Evolutionary conservation across 1,284 basidiomycete genomes (phyloP).

Genomic region (Jaminaea rosea): DNA sequence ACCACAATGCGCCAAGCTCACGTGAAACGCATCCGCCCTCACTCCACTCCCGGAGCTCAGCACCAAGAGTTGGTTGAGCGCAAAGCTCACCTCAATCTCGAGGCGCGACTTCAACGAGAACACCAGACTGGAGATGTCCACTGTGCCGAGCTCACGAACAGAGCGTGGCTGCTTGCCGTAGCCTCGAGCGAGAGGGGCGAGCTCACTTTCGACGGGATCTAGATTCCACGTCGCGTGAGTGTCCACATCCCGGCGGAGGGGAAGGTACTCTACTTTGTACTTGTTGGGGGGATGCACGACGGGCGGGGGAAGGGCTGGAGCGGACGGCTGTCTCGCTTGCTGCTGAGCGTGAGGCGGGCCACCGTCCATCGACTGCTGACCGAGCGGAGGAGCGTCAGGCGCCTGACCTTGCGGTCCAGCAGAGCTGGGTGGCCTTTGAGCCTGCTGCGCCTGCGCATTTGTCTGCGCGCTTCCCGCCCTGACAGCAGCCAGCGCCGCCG

Average conservation of each 20-base stretch:
- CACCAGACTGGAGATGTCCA: slow-evolving; percentile 79
- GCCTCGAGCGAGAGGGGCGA: slow-evolving; percentile 52
- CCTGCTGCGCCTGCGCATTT: too few species aligned
- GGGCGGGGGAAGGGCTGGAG: neutral
- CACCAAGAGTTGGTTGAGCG: slow-evolving; percentile 77
- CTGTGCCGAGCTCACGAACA: slow-evolving; percentile 69
- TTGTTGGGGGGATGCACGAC: slow-evolving; percentile 49
- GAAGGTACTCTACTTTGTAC: slow-evolving; percentile 82
- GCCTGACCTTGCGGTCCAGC: too few species aligned
- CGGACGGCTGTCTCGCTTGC: too few species aligned
- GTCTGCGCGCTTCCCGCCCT: slow-evolving; percentile 1
- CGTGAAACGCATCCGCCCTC: slow-evolving; percentile 56
- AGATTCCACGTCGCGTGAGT: slow-evolving; percentile 77
- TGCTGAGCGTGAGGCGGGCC: too few species aligned
- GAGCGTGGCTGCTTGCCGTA: slow-evolving; percentile 56
- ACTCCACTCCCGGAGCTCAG: slow-evolving; percentile 58
- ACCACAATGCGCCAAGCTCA: slow-evolving; percentile 61
- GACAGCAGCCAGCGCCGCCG: slow-evolving; percentile 3
- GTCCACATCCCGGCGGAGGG: slow-evolving; percentile 66
- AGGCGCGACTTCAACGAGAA: slow-evolving; percentile 82
- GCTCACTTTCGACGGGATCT: slow-evolving; percentile 60
- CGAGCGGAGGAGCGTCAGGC: too few species aligned
- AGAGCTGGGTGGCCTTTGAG: too few species aligned
- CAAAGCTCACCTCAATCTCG: slow-evolving; percentile 75
- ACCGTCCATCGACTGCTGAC: too few species aligned